phyloP scores from a whole-genome alignment of 805 yeast species.

The Lipomyces yamadae region DNA sequence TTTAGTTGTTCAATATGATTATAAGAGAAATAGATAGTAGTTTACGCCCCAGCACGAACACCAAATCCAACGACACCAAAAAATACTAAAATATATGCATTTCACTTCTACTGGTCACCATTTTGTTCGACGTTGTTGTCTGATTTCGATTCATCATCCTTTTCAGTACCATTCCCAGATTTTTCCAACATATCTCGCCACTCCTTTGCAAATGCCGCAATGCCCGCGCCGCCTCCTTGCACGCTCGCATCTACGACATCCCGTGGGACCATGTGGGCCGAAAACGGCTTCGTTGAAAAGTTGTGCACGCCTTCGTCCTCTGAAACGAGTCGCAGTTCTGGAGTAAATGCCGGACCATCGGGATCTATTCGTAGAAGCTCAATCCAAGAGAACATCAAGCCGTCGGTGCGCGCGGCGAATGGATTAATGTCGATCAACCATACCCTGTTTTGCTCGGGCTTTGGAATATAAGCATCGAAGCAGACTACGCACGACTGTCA shows the following conservation, averaged over 20 bases:
- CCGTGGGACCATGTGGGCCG: constrained; percentile 88
- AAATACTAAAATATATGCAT: not conserved
- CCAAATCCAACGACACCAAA: not conserved
- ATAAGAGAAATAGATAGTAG: not conserved
- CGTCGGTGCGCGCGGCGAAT: constrained; percentile 71
- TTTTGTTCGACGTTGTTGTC: not conserved
- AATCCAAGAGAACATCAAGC: constrained; percentile 82
- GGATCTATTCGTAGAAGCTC: constrained; percentile 57
- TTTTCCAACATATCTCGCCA: constrained; percentile 54
- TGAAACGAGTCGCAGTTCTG: constrained; percentile 63
- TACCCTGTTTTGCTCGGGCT: constrained; percentile 60
- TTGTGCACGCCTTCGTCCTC: constrained; percentile 68
- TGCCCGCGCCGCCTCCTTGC: constrained; percentile 59
- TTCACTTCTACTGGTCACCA: not conserved
- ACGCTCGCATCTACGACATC: constrained; percentile 86
- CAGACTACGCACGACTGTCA: constrained; percentile 45
- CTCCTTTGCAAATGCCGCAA: constrained; percentile 68
- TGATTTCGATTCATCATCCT: not conserved
- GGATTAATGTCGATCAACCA: constrained; percentile 87
- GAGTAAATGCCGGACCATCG: constrained; percentile 46
- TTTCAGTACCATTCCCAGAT: not conserved
- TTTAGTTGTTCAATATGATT: not conserved
- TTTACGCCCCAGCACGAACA: not conserved
- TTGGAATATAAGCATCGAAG: constrained; percentile 81
- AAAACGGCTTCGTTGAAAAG: constrained; percentile 79